Evolutionary conservation across 768 basidiomycete genomes (phyloP).

Genomic region (Kwoniella dendrophila): DNA sequence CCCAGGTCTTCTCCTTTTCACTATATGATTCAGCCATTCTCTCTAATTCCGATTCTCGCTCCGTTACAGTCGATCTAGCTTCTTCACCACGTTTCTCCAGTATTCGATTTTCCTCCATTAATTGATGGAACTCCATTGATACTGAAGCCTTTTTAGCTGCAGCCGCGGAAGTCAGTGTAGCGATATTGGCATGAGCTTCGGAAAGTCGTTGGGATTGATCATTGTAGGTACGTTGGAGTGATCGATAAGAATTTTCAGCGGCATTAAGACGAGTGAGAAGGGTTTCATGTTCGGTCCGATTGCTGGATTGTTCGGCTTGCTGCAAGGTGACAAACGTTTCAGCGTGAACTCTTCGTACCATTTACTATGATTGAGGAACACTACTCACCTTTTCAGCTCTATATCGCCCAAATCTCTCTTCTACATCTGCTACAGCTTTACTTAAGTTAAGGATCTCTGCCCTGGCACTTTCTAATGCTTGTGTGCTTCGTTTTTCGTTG

Average conservation of each 20-base stretch:
- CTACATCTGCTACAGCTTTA: conserved; percentile 69
- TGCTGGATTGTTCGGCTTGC: conserved; percentile 66
- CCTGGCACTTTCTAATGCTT: conserved; percentile 77
- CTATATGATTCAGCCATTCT: conserved; percentile 70
- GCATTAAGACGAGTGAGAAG: conserved; percentile 69
- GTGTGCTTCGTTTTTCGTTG: conserved; percentile 78
- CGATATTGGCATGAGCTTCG: conserved; percentile 72
- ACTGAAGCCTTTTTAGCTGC: conserved; percentile 85
- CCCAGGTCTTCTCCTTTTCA: conserved; percentile 67
- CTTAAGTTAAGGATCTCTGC: conserved; percentile 73
- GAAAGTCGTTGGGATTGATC: conserved; percentile 74
- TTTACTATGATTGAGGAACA: conserved; percentile 58
- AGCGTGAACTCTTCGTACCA: neutral
- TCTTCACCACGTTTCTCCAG: conserved; percentile 88
- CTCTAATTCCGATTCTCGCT: conserved; percentile 81
- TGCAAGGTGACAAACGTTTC: conserved; percentile 2
- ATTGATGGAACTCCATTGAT: conserved; percentile 70
- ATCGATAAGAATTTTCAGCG: conserved; percentile 69
- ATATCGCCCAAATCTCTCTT: conserved; percentile 81
- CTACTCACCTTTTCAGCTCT: conserved; percentile 66
- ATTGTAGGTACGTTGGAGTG: conserved; percentile 71
- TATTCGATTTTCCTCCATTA: conserved; percentile 75
- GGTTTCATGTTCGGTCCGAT: conserved; percentile 77
- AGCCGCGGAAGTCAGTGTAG: conserved; percentile 73
- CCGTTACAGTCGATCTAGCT: conserved; percentile 76